These are phyloP conservation scores for Knufia fluminis DNA, from an alignment of 2,329 filamentous ascomycete species.

Conservation along the genomic window DNA sequence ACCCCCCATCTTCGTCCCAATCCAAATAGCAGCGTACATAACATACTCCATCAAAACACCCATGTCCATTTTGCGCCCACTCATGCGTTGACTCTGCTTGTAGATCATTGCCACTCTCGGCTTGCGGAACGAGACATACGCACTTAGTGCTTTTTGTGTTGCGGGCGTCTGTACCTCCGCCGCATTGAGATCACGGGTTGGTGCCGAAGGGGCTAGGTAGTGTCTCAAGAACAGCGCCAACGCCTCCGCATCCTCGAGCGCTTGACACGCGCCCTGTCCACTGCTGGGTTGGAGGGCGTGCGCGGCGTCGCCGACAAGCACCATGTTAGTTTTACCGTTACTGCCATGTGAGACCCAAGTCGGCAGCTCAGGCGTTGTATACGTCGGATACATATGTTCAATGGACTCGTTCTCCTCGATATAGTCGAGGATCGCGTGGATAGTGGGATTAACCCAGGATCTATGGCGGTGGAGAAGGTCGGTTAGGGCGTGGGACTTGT, in stretches of 20 bases:
- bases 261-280: conserved; percentile 30
- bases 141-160: conserved; percentile 25
- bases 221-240: conserved; percentile 35
- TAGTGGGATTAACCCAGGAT: conserved; percentile 38
- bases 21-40: conserved; percentile 32
- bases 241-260: conserved; percentile 34
- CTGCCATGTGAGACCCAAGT: conserved; percentile 35
- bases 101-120: conserved; percentile 30
- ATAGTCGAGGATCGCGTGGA: conserved; percentile 33
- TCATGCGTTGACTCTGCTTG: conserved; percentile 26
- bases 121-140: conserved; percentile 29
- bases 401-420: conserved; percentile 25
- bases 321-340: too few species aligned
- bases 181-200: neutral
- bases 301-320: conserved; percentile 27
- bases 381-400: conserved; percentile 40
- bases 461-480: conserved; percentile 33
- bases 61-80: conserved; percentile 30
- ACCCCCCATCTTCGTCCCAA: conserved; percentile 26
- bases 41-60: conserved; percentile 28
- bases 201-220: conserved; percentile 20
- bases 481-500: conserved; percentile 9
- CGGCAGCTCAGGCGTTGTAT: conserved; percentile 39
- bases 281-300: conserved; percentile 30
- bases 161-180: neutral